Conservation (phyloP, 2,329 filamentous ascomycete genomes). For the Aspergillus clavatus region DNA sequence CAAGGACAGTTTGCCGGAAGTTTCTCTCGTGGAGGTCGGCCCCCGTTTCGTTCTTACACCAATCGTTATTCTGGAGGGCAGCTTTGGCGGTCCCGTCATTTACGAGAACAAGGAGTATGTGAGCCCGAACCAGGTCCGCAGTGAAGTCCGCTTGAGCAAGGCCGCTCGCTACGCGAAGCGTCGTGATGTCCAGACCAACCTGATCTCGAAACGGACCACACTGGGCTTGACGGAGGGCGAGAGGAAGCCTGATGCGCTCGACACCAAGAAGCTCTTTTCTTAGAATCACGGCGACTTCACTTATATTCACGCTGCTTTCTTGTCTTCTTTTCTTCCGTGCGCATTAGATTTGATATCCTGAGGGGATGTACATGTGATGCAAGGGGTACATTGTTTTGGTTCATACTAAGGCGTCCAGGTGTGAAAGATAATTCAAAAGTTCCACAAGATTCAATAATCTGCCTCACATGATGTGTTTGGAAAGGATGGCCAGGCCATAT, state of each 20-base stretch:
- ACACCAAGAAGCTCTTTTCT: slow-evolving; percentile 67
- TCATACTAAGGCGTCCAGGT: slow-evolving; percentile 30
- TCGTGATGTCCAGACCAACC: slow-evolving; percentile 68
- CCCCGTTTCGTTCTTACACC: slow-evolving; percentile 89
- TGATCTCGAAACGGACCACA: slow-evolving; percentile 67
- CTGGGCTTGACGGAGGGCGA: slow-evolving; percentile 65
- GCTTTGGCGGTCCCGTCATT: slow-evolving; percentile 92
- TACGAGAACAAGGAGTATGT: slow-evolving; percentile 99
- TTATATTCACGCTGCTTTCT: slow-evolving; percentile 15
- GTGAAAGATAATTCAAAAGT: slow-evolving; percentile 19
- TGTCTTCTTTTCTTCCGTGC: slow-evolving; percentile 15
- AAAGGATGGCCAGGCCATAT: no score
- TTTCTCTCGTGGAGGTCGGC: slow-evolving; percentile 86
- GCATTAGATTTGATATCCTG: slow-evolving; percentile 31
- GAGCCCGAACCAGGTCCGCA: slow-evolving; percentile 86
- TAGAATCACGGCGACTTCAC: slow-evolving; percentile 46
- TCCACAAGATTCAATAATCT: no score
- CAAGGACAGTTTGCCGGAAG: slow-evolving; percentile 61
- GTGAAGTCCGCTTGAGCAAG: slow-evolving; percentile 71
- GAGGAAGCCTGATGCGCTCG: slow-evolving; percentile 64
- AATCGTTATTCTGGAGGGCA: slow-evolving; percentile 90
- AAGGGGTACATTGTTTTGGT: slow-evolving; percentile 28
- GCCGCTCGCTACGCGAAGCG: slow-evolving; percentile 73
- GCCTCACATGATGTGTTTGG: no score
- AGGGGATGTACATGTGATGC: slow-evolving; percentile 32